Conservation (phyloP, 2,329 filamentous ascomycete genomes). For the Alternaria atra region DNA sequence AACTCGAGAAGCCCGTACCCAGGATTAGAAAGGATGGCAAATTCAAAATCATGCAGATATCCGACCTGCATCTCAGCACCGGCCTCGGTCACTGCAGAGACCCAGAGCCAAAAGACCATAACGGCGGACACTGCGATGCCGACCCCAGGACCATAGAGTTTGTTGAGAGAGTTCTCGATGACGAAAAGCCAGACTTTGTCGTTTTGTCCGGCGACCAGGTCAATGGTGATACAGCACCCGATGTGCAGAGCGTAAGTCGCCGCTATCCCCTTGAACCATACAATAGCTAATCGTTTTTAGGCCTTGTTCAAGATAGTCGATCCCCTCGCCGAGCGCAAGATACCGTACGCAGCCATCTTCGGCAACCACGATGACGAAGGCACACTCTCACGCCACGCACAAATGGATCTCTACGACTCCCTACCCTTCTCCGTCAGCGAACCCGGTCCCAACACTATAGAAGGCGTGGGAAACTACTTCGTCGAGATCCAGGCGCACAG, state of each 20-base stretch:
- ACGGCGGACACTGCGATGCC: conserved; percentile 84
- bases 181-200: conserved; percentile 93
- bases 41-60: conserved; percentile 96
- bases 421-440: conserved; percentile 90
- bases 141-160: conserved; percentile 93
- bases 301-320: conserved; percentile 93
- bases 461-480: conserved; percentile 94
- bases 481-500: conserved; percentile 87
- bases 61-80: conserved; percentile 94
- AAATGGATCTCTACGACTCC: conserved; percentile 87
- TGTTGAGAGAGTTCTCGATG: conserved; percentile 80
- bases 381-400: conserved; percentile 75
- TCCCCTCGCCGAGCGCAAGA: conserved; percentile 83
- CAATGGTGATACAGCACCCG: conserved; percentile 90
- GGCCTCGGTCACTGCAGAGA: conserved; percentile 87
- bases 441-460: conserved; percentile 82
- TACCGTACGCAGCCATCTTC: conserved; percentile 93
- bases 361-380: conserved; percentile 98
- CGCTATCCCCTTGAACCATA: neutral
- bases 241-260: conserved; percentile 78
- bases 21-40: conserved; percentile 87
- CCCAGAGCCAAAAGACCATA: conserved; percentile 75
- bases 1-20: conserved; percentile 73
- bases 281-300: conserved; percentile 51
- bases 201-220: conserved; percentile 94